These are phyloP conservation scores for Sungouiozyma ichnusensis DNA, from an alignment of 805 yeast genomes.

Conservation along the genomic window DNA sequence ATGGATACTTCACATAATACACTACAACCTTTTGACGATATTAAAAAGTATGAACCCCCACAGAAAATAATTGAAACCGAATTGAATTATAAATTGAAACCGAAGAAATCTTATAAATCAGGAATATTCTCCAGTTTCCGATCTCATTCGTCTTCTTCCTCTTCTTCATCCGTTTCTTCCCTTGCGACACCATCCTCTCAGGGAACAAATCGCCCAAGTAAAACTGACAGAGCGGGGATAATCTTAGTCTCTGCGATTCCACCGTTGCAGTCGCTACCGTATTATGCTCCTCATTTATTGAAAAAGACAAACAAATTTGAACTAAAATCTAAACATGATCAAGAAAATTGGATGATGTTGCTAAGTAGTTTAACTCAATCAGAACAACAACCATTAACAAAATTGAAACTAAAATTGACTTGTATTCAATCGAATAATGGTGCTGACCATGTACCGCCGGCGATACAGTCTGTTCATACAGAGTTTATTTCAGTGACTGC, in stretches of 20 bases:
- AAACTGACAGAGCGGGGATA: constrained; percentile 17
- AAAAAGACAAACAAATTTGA: constrained; percentile 25
- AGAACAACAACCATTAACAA: constrained; percentile 18
- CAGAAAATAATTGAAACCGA: constrained; percentile 10
- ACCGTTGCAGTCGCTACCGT: constrained; percentile 28
- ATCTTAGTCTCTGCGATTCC: constrained; percentile 18
- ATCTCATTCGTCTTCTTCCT: neutral
- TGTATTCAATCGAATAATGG: constrained; percentile 23
- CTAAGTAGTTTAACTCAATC: constrained; percentile 14
- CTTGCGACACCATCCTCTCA: neutral
- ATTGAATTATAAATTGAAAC: constrained; percentile 10
- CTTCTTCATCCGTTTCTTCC: constrained; percentile 1
- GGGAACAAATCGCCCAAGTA: constrained; percentile 1
- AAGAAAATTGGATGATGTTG: constrained; percentile 24
- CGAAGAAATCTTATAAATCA: constrained; percentile 1
- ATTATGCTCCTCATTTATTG: constrained; percentile 27
- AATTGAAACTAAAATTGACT: constrained; percentile 20
- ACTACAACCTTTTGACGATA: constrained; percentile 2
- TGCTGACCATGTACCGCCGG: constrained; percentile 19
- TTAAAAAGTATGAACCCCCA: constrained; percentile 1
- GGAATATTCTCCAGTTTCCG: constrained; percentile 5
- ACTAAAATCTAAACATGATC: constrained; percentile 21
- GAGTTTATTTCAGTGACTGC: constrained; percentile 26
- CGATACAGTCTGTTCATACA: constrained; percentile 17
- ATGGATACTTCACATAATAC: neutral